A percentile compares a stretch with the other conserved stretches of the same genome.
Conservation (phyloP, 1,139 yeast genomes). For the Pichia sp. region DNA sequence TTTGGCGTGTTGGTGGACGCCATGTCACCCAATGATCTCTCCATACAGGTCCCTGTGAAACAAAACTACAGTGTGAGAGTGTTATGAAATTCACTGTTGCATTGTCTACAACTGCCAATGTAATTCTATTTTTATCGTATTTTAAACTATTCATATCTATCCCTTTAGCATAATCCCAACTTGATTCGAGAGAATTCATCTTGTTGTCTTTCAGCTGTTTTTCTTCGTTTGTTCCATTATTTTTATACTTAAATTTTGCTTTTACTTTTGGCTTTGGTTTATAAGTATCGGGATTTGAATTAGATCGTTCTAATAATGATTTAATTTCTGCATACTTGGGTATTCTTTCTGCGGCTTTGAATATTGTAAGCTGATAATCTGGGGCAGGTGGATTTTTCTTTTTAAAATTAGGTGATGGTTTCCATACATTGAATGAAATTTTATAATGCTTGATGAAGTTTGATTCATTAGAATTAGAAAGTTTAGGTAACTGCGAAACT, state of each 20-base stretch:
- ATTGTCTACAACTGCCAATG: slow-evolving; percentile 63
- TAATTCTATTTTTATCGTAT: slow-evolving; percentile 31
- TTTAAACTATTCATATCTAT: slow-evolving; percentile 32
- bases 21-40: slow-evolving; percentile 25
- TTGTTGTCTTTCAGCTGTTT: slow-evolving; percentile 15
- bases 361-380: slow-evolving; percentile 65
- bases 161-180: slow-evolving; percentile 21
- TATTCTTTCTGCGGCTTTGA: slow-evolving; percentile 44
- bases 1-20: slow-evolving; percentile 11
- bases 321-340: slow-evolving; percentile 46
- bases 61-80: slow-evolving; percentile 55
- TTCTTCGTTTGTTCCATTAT: slow-evolving; percentile 23
- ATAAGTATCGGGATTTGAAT: slow-evolving; percentile 16
- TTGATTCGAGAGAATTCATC: slow-evolving; percentile 32
- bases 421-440: slow-evolving; percentile 70
- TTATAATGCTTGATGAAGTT: neutral
- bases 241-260: slow-evolving; percentile 20
- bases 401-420: slow-evolving; percentile 65
- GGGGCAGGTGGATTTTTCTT: slow-evolving; percentile 68
- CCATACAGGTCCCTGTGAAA: slow-evolving; percentile 33
- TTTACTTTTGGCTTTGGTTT: slow-evolving; percentile 10
- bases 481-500: slow-evolving; percentile 5
- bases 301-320: slow-evolving; percentile 29
- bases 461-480: neutral
- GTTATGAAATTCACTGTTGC: slow-evolving; percentile 67